Conservation (phyloP, 768 basidiomycete genomes). For the Lactarius sp. region DNA sequence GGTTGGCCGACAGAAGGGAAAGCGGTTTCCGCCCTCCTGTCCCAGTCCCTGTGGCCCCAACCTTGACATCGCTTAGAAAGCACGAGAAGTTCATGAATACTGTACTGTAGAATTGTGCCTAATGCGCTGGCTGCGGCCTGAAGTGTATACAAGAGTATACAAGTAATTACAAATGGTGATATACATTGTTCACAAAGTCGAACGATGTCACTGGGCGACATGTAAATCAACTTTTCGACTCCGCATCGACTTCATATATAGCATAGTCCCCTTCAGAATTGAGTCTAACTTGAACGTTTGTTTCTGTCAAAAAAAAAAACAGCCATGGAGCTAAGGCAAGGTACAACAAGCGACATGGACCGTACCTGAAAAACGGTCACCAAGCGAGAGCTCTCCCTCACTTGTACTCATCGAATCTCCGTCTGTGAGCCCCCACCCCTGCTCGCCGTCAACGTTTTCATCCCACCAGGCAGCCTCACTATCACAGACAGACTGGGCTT, state of each 20-base stretch:
- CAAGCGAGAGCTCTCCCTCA: constrained; percentile 23
- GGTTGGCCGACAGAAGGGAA: constrained; percentile 46
- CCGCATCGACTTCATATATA: constrained; percentile 14
- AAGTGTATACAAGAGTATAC: constrained; percentile 12
- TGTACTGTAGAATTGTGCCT: constrained; percentile 8
- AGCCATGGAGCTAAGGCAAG: neutral
- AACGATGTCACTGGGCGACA: neutral
- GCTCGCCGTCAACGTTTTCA: constrained; percentile 12
- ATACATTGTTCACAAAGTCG: constrained; percentile 7
- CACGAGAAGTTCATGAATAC: neutral
- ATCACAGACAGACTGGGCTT: constrained; percentile 22
- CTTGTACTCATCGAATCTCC: constrained; percentile 26
- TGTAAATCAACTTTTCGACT: constrained; percentile 11
- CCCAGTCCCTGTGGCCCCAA: neutral
- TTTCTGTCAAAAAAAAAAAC: neutral
- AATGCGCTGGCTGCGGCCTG: neutral
- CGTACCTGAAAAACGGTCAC: constrained; percentile 15
- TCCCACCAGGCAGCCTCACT: constrained; percentile 18
- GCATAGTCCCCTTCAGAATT: constrained; percentile 24
- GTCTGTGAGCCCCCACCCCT: constrained; percentile 23
- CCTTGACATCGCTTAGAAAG: neutral
- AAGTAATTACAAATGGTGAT: constrained; percentile 7
- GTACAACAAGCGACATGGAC: neutral
- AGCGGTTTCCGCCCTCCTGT: constrained; percentile 28
- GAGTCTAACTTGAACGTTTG: constrained; percentile 21